Percentiles rank a stretch among this genome's conserved stretches.
These are phyloP conservation scores for Pyrus hybrid DNA, from an alignment of 331 rosid species.

Conservation along the genomic window DNA sequence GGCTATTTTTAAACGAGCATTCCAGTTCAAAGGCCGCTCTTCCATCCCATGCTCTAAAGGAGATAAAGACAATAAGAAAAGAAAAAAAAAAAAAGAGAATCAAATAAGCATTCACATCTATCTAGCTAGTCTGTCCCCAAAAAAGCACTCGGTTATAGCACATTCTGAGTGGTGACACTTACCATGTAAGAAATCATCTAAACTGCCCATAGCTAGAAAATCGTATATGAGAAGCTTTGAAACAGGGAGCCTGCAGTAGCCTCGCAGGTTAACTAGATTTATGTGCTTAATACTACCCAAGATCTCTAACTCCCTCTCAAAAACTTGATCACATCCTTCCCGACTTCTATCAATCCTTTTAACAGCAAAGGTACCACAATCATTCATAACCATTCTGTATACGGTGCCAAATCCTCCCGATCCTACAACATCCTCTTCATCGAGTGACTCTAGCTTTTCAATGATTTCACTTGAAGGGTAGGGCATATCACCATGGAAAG, in stretches of 20 bases:
- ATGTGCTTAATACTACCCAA: constrained; percentile 90
- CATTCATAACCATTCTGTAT: too few species aligned
- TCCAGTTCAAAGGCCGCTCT: constrained; percentile 55
- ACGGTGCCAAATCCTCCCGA: too few species aligned
- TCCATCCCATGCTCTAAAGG: constrained; percentile 27
- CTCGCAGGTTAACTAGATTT: constrained; percentile 75
- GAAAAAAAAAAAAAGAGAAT: neutral
- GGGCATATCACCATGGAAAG: constrained; percentile 90
- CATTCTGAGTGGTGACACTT: neutral
- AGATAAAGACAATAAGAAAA: neutral
- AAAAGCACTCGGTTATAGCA: neutral
- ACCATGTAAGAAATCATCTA: constrained; percentile 91
- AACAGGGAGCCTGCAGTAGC: constrained; percentile 86
- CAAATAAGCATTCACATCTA: neutral
- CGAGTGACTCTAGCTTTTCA: constrained; percentile 42
- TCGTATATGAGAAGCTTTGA: constrained; percentile 89
- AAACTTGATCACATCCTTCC: constrained; percentile 25
- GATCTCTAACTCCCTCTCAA: constrained; percentile 89
- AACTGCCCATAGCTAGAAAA: constrained; percentile 71
- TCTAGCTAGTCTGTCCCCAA: neutral
- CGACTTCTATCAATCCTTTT: too few species aligned
- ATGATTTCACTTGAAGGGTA: constrained; percentile 78
- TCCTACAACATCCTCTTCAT: too few species aligned
- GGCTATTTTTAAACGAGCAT: constrained; percentile 71
- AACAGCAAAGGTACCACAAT: too few species aligned